Conservation (phyloP, 495 filamentous ascomycete species). For the Durotheca rogersii region DNA sequence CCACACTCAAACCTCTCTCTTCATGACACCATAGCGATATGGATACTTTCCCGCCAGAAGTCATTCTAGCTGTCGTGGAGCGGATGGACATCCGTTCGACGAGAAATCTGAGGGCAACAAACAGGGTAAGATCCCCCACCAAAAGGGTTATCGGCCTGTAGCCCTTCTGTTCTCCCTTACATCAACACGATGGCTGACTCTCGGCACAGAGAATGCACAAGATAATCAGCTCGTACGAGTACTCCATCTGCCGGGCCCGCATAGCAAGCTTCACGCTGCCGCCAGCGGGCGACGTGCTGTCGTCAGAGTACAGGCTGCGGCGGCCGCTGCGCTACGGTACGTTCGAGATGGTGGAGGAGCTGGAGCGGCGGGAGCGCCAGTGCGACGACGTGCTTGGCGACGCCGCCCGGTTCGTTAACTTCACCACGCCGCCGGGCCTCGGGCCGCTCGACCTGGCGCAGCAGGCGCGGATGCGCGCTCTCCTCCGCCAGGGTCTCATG, state of each 20-base stretch:
- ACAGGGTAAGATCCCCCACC: constrained; percentile 8
- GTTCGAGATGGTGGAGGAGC: constrained; percentile 28
- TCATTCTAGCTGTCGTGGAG: constrained; percentile 34
- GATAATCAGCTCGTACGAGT: constrained; percentile 23
- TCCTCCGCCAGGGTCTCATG: constrained; percentile 15
- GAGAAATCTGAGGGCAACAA: constrained; percentile 17
- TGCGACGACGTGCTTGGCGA: constrained; percentile 25
- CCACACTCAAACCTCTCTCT: too few relatives aligned
- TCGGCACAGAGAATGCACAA: not conserved
- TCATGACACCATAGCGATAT: too few relatives aligned
- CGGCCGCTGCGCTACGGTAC: constrained; percentile 12
- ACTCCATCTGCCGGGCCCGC: constrained; percentile 19
- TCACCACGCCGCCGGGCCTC: not conserved
- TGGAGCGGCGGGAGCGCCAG: constrained; percentile 26
- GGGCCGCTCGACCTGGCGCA: not conserved
- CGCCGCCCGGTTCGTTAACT: not conserved
- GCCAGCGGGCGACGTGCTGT: constrained; percentile 21
- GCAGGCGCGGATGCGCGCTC: not conserved
- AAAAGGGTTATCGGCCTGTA: not conserved
- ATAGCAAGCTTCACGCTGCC: constrained; percentile 2
- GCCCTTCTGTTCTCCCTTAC: not conserved
- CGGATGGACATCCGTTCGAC: constrained; percentile 23
- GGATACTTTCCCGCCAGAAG: constrained; percentile 7
- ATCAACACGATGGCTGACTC: not conserved
- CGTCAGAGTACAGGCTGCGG: constrained; percentile 20